Percentiles rank a stretch among this genome's conserved stretches.
Evolutionary conservation across 768 basidiomycete species (phyloP).

Genomic region (Neoboletus subvelutipes): DNA sequence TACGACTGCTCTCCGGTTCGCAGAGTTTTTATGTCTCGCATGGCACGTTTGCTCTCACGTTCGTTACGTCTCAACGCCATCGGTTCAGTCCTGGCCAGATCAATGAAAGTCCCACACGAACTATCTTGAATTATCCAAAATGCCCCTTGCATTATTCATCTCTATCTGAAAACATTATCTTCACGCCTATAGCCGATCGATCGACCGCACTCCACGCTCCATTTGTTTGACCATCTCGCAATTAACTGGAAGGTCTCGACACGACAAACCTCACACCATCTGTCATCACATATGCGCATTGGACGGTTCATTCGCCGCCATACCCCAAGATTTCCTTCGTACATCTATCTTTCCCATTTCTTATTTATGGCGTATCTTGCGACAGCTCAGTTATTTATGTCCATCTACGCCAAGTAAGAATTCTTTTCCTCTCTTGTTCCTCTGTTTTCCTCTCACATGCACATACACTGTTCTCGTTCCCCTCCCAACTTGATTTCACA

Average conservation of each 20-base stretch:
- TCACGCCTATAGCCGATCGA: conserved; percentile 21
- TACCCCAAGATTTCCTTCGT: conserved; percentile 12
- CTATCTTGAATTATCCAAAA: conserved; percentile 16
- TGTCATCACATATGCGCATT: conserved; percentile 30
- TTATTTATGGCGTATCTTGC: conserved; percentile 34
- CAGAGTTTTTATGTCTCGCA: conserved; percentile 12
- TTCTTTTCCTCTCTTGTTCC: neutral
- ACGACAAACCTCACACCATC: conserved; percentile 18
- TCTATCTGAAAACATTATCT: conserved; percentile 21
- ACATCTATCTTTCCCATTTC: conserved; percentile 15
- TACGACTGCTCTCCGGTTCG: conserved; percentile 13
- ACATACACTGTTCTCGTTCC: conserved; percentile 5
- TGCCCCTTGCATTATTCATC: conserved; percentile 19
- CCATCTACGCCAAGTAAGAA: conserved; percentile 27
- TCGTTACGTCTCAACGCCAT: conserved; percentile 17
- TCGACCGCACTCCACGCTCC: conserved; percentile 28
- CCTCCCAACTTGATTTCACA: neutral
- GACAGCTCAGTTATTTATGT: conserved; percentile 31
- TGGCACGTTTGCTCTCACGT: conserved; percentile 15
- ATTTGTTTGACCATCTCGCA: conserved; percentile 32
- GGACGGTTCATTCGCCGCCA: conserved; percentile 32
- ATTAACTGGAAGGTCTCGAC: conserved; percentile 12
- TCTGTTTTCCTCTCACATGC: neutral
- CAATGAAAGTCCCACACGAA: conserved; percentile 8
- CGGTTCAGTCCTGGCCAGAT: conserved; percentile 12